phyloP scores from a whole-genome alignment of 768 basidiomycete genomes.

The Phanerodontia chrysosporium region DNA sequence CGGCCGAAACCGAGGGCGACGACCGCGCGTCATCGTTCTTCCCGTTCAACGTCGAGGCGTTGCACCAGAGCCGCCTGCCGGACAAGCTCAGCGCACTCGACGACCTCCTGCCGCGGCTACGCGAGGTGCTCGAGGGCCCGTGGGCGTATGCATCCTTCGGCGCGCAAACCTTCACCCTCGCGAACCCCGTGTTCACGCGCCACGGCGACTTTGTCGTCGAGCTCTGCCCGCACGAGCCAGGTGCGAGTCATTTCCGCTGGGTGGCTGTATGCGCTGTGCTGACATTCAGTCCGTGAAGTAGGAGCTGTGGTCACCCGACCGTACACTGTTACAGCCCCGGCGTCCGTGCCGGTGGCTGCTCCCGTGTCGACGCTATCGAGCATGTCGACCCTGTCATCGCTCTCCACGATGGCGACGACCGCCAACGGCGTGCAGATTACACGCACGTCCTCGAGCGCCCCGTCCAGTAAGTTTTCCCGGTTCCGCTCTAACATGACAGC shows the following conservation, averaged over 20 bases:
- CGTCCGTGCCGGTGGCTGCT: not conserved
- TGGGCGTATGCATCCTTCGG: constrained; percentile 1
- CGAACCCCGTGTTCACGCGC: constrained; percentile 2
- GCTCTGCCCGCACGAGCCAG: not conserved
- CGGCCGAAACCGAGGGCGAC: not conserved
- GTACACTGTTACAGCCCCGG: not conserved
- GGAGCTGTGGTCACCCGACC: not conserved
- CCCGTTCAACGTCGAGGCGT: constrained; percentile 3
- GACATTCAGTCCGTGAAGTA: not conserved
- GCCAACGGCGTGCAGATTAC: not conserved
- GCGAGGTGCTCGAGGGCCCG: not conserved
- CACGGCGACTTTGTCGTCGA: constrained; percentile 3
- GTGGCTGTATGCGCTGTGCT: not conserved
- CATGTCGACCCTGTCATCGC: not conserved
- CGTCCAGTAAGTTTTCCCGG: not conserved
- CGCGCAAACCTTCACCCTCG: not conserved
- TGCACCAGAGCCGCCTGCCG: constrained; percentile 2
- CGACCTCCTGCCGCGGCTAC: not conserved
- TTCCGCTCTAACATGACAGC: too few species aligned
- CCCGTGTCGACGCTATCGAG: not conserved
- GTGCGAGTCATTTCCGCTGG: not conserved
- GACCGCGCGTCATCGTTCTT: not conserved
- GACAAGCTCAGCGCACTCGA: not conserved
- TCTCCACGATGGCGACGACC: not conserved
- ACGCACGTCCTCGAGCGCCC: not conserved